Conservation (phyloP, 2,329 filamentous ascomycete species). For the Claviceps maximensis region DNA sequence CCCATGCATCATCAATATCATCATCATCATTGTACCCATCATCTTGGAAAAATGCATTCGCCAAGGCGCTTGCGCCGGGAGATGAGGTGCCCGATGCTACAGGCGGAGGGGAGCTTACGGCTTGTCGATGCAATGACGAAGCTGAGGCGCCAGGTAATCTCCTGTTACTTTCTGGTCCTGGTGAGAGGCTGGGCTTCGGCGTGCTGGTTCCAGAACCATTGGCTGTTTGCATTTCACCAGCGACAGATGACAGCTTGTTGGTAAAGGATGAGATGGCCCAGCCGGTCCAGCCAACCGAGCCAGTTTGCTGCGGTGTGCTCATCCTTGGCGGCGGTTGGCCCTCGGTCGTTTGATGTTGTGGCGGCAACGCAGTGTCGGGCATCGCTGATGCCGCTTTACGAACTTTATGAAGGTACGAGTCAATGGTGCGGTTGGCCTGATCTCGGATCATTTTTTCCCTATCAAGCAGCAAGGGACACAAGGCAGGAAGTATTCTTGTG, state of each 20-base stretch:
- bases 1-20: slow-evolving; percentile 60
- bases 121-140: slow-evolving; percentile 47
- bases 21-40: slow-evolving; percentile 38
- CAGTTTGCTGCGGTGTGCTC: slow-evolving; percentile 59
- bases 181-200: slow-evolving; percentile 27
- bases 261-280: slow-evolving; percentile 99
- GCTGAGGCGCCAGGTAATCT: slow-evolving; percentile 35
- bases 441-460: slow-evolving; percentile 93
- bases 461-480: slow-evolving; percentile 78
- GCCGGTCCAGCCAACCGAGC: slow-evolving; percentile 59
- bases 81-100: slow-evolving; percentile 35
- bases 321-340: slow-evolving; percentile 54
- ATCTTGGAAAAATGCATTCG: slow-evolving; percentile 40
- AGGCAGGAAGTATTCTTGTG: slow-evolving; percentile 63
- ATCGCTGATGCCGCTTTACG: slow-evolving; percentile 65
- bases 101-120: slow-evolving; percentile 37
- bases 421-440: slow-evolving; percentile 79
- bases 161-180: slow-evolving; percentile 23
- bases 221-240: slow-evolving; percentile 66
- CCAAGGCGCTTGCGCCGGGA: slow-evolving; percentile 27
- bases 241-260: slow-evolving; percentile 75
- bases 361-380: slow-evolving; percentile 67
- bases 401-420: slow-evolving; percentile 71
- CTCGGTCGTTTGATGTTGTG: slow-evolving; percentile 42
- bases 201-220: slow-evolving; percentile 30